Base-by-base conservation (phyloP, 352 stramenopile genomes). In the Globisporangium nunn region DNA sequence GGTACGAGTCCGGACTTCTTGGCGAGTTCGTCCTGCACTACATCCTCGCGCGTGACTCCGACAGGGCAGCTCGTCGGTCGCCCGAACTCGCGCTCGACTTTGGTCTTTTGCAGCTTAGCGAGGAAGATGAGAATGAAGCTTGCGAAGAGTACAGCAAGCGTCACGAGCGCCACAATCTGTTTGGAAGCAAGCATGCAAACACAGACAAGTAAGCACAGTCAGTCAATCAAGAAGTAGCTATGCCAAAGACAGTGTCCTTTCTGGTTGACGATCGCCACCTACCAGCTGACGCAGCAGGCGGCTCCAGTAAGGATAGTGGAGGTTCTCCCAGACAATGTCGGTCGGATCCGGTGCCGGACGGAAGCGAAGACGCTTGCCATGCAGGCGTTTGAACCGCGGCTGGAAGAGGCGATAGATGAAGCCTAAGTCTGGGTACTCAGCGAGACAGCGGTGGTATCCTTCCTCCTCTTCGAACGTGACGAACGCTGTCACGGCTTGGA, bases 401-500 rank as follows among this genome's bases (percentile, higher is more conserved):
- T 93, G 83, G 45, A 89, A 89, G 23, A 91, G 67, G 1, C 83
- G 79, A 44, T 91, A 75, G 4, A 93, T 45, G 53, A 82, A 78
- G 4, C 83, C 81, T 0, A 91, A 62, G 45, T 91, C 78, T 6
- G 81, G 83, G 54, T 91, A 93, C 60, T 91, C 81, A 35, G 71
- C 64, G 30, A 93, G 57, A 41, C 83, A 93, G n/a, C 83, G 81
- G 41, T 89, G 71, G 48, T 76, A 78, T 1, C 83, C 83, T 59
- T 93, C 83, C 40, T 91, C 83, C 50, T 93, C 78, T 58, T 93
- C 81, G 56, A 93, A 93, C 23, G 84, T 93, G 54, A 91, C 75
- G 62, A 87, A 93, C 45, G 79, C 84, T 12, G 81, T 93, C 23
- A 91, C 81, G 0, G 79, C 84, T 37, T 78, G 64, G 0, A 74